Evolutionary conservation across 345 rosid species (phyloP).

Genomic region (sweet orange (Citrus sinensis)): DNA sequence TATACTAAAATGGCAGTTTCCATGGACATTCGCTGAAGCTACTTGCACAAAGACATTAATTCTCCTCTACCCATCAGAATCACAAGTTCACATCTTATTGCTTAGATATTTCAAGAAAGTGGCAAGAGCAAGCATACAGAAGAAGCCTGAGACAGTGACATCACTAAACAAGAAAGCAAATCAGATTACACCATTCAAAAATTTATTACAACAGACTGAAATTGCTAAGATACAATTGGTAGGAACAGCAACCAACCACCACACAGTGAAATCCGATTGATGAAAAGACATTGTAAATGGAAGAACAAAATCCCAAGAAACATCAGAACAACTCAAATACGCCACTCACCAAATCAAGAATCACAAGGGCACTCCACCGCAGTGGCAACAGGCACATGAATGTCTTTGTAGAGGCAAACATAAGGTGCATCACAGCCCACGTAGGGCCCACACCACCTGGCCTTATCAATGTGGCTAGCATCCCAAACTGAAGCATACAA

Average conservation of each 20-base stretch:
- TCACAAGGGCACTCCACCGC: slow-evolving; percentile 29
- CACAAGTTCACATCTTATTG: neutral
- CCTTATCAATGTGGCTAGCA: slow-evolving; percentile 48
- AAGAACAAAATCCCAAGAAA: neutral
- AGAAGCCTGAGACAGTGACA: neutral
- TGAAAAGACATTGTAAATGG: neutral
- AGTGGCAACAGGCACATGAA: slow-evolving; percentile 40
- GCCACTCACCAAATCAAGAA: slow-evolving; percentile 20
- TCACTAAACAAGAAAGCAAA: neutral
- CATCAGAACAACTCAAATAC: neutral
- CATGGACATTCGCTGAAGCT: neutral
- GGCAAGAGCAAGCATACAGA: neutral
- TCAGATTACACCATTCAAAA: neutral
- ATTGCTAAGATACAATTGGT: neutral
- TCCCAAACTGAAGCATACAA: slow-evolving; percentile 60
- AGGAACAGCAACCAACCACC: neutral
- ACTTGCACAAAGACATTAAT: neutral
- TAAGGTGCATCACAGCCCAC: slow-evolving; percentile 51
- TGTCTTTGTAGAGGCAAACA: slow-evolving; percentile 47
- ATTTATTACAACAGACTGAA: neutral
- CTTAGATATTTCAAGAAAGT: neutral
- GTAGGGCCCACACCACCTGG: slow-evolving; percentile 46
- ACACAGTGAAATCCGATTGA: neutral
- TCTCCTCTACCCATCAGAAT: neutral
- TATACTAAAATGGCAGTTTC: neutral